Evolutionary conservation across 495 filamentous ascomycete genomes (phyloP), one percentile per base, ranked within the genome.

Genomic region (Parathielavia hyrcaniae): DNA sequence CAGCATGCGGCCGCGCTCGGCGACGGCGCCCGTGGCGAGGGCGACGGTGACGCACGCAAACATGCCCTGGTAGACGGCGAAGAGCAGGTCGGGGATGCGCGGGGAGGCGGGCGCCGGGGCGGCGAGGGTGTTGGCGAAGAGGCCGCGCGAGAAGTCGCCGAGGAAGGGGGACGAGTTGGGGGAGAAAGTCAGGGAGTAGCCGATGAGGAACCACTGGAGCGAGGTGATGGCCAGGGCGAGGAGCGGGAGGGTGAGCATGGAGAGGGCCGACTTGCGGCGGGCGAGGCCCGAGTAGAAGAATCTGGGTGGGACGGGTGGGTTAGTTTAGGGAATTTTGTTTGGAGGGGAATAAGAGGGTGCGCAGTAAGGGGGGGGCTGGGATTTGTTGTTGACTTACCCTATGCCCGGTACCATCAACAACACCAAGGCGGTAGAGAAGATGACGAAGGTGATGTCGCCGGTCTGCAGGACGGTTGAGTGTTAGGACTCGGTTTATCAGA

Each of bases 131-230:
- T 89, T 82, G 64, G 76, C 86, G 61, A 97, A 85, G 11, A 89
- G 93, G 66, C 97, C 83, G 74, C 97, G 95, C 48, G 80, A 72
- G 16, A 98, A 76, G 64, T 92, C 79, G 30, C 93, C 93, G 61
- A 98, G 90, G 73, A 80, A 98, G 50, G 74, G 81, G 53, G 88
- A 87, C 13, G 87, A 90, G 11, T 81, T 77, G 71, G 95, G 89
- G 26, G 90, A 95, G 77, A 97, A 98, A 44, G 91, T 82, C 35
- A 98, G 77, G 4, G 90, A 96, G 71, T 92, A 97, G 41, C 93
- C 93, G 92, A 91, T 97, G 80, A 98, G 96, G 79, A 97, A 98
- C 92, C 93, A 98, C 72, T 97, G 92, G 76, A 98, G 96, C 22
- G 85, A 86, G 11, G 90, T 84, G 48, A 98, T 85, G 16, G 88